phyloP scores from a whole-genome alignment of 192 early-diverging fungal species.

The Coemansia sp. region DNA sequence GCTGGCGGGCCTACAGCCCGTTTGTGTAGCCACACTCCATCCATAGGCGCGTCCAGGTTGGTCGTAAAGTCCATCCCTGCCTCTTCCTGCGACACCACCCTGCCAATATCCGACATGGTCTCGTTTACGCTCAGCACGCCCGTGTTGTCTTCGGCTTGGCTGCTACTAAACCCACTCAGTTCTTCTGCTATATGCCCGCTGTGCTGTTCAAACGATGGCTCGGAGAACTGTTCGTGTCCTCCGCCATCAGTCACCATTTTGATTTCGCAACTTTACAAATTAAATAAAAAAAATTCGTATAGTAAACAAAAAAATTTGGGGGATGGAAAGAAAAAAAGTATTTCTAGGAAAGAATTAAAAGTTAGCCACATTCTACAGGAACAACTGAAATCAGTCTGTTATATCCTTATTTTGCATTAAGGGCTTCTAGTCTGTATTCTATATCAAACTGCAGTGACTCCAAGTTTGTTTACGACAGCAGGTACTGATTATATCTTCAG shows the following conservation, averaged over 20 bases:
- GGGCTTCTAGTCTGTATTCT: too few species aligned
- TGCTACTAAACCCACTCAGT: slow-evolving; percentile 18
- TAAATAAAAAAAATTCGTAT: neutral
- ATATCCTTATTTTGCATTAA: too few species aligned
- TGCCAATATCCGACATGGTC: slow-evolving; percentile 36
- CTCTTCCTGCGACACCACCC: slow-evolving; percentile 35
- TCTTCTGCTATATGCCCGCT: slow-evolving; percentile 17
- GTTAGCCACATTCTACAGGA: too few species aligned
- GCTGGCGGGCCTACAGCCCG: neutral
- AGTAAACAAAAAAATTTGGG: neutral
- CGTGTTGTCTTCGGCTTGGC: slow-evolving; percentile 8
- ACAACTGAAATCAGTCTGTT: too few species aligned
- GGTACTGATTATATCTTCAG: too few species aligned
- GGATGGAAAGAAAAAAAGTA: neutral
- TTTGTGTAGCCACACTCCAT: slow-evolving; percentile 16
- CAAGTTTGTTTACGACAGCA: too few species aligned
- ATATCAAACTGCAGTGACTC: too few species aligned
- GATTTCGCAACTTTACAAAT: neutral
- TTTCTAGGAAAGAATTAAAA: neutral
- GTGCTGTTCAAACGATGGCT: slow-evolving; percentile 7
- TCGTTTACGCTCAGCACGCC: slow-evolving; percentile 12
- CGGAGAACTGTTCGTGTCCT: slow-evolving; percentile 3
- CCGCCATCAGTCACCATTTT: slow-evolving; percentile 8
- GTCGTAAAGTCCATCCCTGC: slow-evolving; percentile 39
- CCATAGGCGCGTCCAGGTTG: slow-evolving; percentile 32